A percentile compares a stretch with the other conserved stretches of the same genome.
Evolutionary conservation across 768 basidiomycete species (phyloP).

Genomic region (Naganishia friedmannii): DNA sequence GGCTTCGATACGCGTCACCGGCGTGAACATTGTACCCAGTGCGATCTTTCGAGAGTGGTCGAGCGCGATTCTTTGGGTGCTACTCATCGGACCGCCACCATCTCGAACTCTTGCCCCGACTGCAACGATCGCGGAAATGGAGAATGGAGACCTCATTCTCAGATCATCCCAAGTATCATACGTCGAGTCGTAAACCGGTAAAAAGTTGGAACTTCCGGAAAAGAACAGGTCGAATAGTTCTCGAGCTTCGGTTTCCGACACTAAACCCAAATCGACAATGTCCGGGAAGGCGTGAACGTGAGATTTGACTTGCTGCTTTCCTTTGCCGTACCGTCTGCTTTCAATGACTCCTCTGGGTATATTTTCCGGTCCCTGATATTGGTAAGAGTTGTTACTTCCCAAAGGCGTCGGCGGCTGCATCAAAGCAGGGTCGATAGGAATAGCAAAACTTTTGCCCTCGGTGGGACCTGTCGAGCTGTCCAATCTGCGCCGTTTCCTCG

Average conservation of each 20-base stretch:
- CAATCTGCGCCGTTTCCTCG: constrained; percentile 37
- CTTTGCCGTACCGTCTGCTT: constrained; percentile 29
- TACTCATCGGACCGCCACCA: constrained; percentile 77
- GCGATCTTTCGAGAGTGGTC: constrained; percentile 81
- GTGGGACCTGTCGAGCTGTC: constrained; percentile 35
- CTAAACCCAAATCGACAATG: constrained; percentile 78
- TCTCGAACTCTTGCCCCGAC: constrained; percentile 86
- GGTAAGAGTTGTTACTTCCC: constrained; percentile 8
- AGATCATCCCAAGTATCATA: constrained; percentile 83
- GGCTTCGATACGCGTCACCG: constrained; percentile 77
- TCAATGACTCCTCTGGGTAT: constrained; percentile 19
- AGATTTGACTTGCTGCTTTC: constrained; percentile 31
- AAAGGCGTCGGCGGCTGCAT: constrained; percentile 17
- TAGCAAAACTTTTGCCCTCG: constrained; percentile 18
- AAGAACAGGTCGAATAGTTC: constrained; percentile 86
- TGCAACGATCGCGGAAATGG: constrained; percentile 88
- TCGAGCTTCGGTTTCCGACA: constrained; percentile 76
- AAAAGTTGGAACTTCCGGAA: constrained; percentile 84
- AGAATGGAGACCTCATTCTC: constrained; percentile 86
- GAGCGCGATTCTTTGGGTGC: constrained; percentile 67
- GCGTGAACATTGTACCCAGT: constrained; percentile 79
- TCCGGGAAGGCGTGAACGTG: constrained; percentile 68
- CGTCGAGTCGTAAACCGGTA: constrained; percentile 78
- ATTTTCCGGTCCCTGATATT: background rate
- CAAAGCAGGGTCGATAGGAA: constrained; percentile 24